Percentiles rank a stretch among this genome's conserved stretches.
Evolutionary conservation across 495 filamentous ascomycete species (phyloP).

Genomic region (Eremomyces bilateralis): DNA sequence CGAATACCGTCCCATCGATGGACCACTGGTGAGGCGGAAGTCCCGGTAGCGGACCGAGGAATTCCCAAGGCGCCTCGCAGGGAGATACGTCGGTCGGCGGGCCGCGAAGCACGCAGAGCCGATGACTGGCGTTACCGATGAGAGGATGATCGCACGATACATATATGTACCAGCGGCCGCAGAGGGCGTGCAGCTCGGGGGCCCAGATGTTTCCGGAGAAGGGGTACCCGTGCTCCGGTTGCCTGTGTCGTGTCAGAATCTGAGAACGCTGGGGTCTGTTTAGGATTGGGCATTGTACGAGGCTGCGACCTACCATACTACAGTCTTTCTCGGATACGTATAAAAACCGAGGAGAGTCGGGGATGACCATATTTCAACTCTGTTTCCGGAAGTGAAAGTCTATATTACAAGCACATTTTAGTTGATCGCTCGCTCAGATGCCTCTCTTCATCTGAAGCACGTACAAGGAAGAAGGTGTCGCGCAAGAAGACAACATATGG

Average conservation of each 20-base stretch:
- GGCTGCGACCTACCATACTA: slow-evolving; percentile 9
- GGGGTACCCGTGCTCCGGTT: slow-evolving; percentile 8
- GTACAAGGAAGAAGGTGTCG: slow-evolving; percentile 7
- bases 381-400: slow-evolving; percentile 16
- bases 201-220: slow-evolving; percentile 16
- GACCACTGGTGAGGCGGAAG: slow-evolving; percentile 16
- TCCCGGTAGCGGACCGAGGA: slow-evolving; percentile 11
- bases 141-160: slow-evolving; percentile 13
- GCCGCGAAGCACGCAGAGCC: slow-evolving; percentile 17
- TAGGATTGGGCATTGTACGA: too few relatives aligned
- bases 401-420: slow-evolving; percentile 1
- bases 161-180: slow-evolving; percentile 18
- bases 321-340: slow-evolving; percentile 6
- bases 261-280: too few relatives aligned
- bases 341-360: slow-evolving; percentile 11
- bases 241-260: slow-evolving; percentile 4
- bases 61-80: slow-evolving; percentile 9
- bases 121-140: slow-evolving; percentile 13
- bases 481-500: slow-evolving; percentile 5
- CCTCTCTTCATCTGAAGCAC: too few relatives aligned
- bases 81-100: slow-evolving; percentile 8
- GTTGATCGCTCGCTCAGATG: too few relatives aligned
- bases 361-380: slow-evolving; percentile 16
- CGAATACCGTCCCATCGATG: slow-evolving; percentile 17
- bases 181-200: slow-evolving; percentile 16